These are phyloP conservation scores for Hemerocallis citrina DNA, from an alignment of 106 monocot genomes.

Conservation along the genomic window DNA sequence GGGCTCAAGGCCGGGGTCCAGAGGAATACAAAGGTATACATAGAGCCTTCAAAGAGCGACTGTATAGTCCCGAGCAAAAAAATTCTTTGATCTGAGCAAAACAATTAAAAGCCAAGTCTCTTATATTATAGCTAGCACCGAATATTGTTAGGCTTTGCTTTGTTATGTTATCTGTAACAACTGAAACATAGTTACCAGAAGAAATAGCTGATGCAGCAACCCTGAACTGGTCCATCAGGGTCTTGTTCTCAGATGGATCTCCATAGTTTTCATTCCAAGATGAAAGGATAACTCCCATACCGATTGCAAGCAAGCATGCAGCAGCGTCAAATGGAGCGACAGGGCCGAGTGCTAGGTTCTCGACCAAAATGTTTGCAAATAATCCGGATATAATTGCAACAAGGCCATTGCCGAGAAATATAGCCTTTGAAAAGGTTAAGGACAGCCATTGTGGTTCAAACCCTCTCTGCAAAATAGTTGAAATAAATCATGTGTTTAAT, in stretches of 20 bases:
- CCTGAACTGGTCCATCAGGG: slow-evolving; percentile 70
- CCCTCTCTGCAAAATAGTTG: slow-evolving; percentile 63
- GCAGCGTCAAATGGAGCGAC: slow-evolving; percentile 96
- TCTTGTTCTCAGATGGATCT: slow-evolving; percentile 82
- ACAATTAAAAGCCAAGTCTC: background rate
- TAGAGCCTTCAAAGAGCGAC: slow-evolving; percentile 89
- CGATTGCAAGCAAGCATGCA: slow-evolving; percentile 79
- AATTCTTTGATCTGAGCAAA: slow-evolving; percentile 80
- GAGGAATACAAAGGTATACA: slow-evolving; percentile 94
- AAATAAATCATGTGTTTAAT: too few species aligned
- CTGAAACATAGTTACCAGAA: slow-evolving; percentile 41
- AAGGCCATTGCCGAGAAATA: slow-evolving; percentile 95
- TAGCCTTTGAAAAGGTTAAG: slow-evolving; percentile 95
- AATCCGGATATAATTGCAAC: slow-evolving; percentile 71
- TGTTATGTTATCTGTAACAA: background rate
- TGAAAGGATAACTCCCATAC: slow-evolving; percentile 79
- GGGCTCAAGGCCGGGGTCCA: slow-evolving; percentile 95
- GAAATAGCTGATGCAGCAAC: slow-evolving; percentile 81
- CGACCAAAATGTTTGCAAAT: slow-evolving; percentile 71
- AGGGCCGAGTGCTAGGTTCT: slow-evolving; percentile 73
- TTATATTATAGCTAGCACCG: background rate
- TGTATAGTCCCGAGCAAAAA: slow-evolving; percentile 93
- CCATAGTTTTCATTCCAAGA: slow-evolving; percentile 92
- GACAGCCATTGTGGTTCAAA: slow-evolving; percentile 96
- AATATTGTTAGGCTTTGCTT: background rate